These are phyloP conservation scores for Aaosphaeria pasadenensis DNA, from an alignment of 2,329 filamentous ascomycete genomes.

Conservation along the genomic window DNA sequence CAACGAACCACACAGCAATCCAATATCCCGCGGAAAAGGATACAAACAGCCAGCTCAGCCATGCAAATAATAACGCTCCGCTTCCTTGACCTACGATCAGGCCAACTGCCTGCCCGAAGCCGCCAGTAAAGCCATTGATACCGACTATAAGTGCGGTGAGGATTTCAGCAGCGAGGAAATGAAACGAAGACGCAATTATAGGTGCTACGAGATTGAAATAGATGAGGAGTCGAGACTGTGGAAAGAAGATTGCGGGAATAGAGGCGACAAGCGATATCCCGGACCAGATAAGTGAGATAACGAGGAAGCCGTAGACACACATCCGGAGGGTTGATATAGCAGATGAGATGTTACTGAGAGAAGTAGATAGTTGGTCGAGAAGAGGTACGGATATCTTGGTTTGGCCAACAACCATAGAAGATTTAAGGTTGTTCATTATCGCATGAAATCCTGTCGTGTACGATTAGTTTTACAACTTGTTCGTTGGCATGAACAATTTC, in stretches of 20 bases:
- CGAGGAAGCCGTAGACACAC: conserved; percentile 14
- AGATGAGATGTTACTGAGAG: conserved; percentile 3
- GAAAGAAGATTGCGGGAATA: conserved; percentile 17
- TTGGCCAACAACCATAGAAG: conserved; percentile 11
- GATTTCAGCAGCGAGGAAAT: conserved; percentile 13
- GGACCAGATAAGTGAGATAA: conserved; percentile 12
- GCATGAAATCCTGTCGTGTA: conserved; percentile 5
- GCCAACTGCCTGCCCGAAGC: conserved; percentile 8
- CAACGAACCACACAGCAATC: conserved; percentile 23
- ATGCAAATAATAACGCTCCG: conserved; percentile 13
- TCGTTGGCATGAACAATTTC: background rate
- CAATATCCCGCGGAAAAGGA: conserved; percentile 14
- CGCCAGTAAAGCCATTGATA: conserved; percentile 4
- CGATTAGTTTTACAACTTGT: background rate
- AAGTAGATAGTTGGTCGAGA: conserved; percentile 6
- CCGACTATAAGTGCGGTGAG: conserved; percentile 8
- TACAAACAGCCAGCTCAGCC: conserved; percentile 14
- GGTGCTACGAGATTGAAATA: conserved; percentile 15
- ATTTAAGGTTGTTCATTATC: conserved; percentile 5
- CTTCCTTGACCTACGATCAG: conserved; percentile 7
- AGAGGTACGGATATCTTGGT: conserved; percentile 15
- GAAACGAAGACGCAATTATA: conserved; percentile 5
- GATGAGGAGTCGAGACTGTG: conserved; percentile 17
- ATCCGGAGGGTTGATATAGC: conserved; percentile 5
- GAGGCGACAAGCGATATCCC: conserved; percentile 8